Evolutionary conservation across 768 basidiomycete species (phyloP).

Genomic region (Pleurotus giganteus): DNA sequence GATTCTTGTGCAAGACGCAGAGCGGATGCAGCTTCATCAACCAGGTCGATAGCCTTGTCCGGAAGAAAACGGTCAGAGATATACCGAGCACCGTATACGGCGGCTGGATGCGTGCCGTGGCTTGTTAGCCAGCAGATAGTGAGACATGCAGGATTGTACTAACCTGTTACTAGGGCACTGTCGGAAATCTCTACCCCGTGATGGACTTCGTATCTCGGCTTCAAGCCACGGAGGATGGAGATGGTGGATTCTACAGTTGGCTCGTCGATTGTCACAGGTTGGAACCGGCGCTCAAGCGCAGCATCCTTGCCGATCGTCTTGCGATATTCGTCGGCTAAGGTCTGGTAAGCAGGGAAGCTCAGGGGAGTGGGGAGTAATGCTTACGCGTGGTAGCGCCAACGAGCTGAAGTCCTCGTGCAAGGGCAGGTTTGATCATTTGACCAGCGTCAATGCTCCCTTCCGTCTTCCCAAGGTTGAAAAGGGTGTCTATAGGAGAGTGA

Average conservation of each 20-base stretch:
- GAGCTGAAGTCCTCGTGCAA: slow-evolving; percentile 83
- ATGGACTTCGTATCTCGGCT: slow-evolving; percentile 84
- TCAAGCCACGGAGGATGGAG: slow-evolving; percentile 84
- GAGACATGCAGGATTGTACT: slow-evolving; percentile 13
- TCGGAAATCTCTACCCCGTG: slow-evolving; percentile 94
- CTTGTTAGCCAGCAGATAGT: not conserved
- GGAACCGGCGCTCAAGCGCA: slow-evolving; percentile 88
- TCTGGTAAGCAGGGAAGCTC: not conserved
- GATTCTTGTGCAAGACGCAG: slow-evolving; percentile 86
- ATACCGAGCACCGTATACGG: slow-evolving; percentile 81
- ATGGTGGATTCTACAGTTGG: slow-evolving; percentile 84
- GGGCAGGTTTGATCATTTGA: slow-evolving; percentile 90
- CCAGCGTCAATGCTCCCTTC: slow-evolving; percentile 93
- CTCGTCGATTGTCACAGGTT: slow-evolving; percentile 86
- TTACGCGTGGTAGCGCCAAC: slow-evolving; percentile 89
- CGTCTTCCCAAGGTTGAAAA: slow-evolving; percentile 87
- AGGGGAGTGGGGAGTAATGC: slow-evolving; percentile 21
- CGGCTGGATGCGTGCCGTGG: slow-evolving; percentile 43
- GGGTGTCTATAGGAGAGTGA: slow-evolving; percentile 45
- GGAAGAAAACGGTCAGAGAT: slow-evolving; percentile 87
- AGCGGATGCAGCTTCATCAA: slow-evolving; percentile 90
- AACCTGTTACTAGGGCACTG: slow-evolving; percentile 81
- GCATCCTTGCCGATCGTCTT: slow-evolving; percentile 93
- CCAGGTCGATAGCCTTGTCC: slow-evolving; percentile 88
- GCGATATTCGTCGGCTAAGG: slow-evolving; percentile 77